These are phyloP conservation scores for Thielaviopsis cerberus DNA, from an alignment of 2,329 filamentous ascomycete genomes.

Conservation along the genomic window DNA sequence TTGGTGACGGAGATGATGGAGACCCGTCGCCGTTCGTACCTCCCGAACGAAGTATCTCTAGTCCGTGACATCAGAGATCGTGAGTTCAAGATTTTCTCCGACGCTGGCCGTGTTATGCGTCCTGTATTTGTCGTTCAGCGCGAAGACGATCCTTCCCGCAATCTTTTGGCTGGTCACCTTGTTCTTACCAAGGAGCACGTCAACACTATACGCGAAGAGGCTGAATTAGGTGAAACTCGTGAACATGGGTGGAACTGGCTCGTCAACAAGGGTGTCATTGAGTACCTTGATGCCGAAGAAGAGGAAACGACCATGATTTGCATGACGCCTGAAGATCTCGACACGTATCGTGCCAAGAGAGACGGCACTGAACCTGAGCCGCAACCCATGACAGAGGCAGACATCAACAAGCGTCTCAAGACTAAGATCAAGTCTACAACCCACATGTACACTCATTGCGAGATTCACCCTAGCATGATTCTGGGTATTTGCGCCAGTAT, in stretches of 20 bases:
- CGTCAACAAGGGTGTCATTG: constrained; percentile 67
- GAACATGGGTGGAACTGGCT: constrained; percentile 81
- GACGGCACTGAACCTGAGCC: constrained; percentile 38
- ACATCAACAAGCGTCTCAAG: constrained; percentile 73
- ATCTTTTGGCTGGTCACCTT: constrained; percentile 44
- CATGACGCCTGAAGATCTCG: constrained; percentile 92
- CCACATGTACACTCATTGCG: constrained; percentile 91
- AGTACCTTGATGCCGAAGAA: constrained; percentile 94
- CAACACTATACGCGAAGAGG: constrained; percentile 55
- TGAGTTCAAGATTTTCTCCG: constrained; percentile 97
- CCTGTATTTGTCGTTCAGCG: constrained; percentile 89
- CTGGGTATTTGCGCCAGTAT: constrained; percentile 96
- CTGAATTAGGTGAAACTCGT: constrained; percentile 41
- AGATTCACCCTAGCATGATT: constrained; percentile 99
- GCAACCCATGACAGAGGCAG: constrained; percentile 37
- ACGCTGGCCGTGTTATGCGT: constrained; percentile 85
- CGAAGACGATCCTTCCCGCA: constrained; percentile 51
- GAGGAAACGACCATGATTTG: constrained; percentile 98
- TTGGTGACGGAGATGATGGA: constrained; percentile 63
- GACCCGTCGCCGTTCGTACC: constrained; percentile 60
- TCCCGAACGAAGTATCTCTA: constrained; percentile 83
- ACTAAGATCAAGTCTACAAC: constrained; percentile 73
- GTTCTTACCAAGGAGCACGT: constrained; percentile 68
- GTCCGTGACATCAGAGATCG: constrained; percentile 91
- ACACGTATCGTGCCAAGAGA: constrained; percentile 54